Conservation (phyloP, 1,284 basidiomycete species). For the Inonotus hispidus region DNA sequence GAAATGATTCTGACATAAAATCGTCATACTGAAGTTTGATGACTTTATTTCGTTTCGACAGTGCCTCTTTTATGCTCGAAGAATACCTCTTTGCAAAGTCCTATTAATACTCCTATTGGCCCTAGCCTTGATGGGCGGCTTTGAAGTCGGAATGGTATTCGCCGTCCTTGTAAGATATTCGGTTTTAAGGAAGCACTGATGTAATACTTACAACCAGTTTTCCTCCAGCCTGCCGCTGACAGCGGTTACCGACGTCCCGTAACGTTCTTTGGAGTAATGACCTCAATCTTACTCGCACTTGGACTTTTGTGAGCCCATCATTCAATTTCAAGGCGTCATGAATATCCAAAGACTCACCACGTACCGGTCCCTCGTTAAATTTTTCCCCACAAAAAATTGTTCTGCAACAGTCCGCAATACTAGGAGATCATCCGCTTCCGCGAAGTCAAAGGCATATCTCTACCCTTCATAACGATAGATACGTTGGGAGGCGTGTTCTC, state of each 20-base stretch:
- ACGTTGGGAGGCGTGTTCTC: constrained; percentile 69
- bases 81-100: constrained; percentile 31
- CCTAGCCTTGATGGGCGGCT: constrained; percentile 43
- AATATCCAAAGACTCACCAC: no score
- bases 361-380: not conserved
- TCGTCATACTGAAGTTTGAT: not conserved
- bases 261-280: constrained; percentile 61
- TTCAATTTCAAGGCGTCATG: no score
- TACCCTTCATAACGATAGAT: constrained; percentile 68
- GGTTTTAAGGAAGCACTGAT: no score
- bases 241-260: constrained; percentile 43
- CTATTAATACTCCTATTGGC: constrained; percentile 31
- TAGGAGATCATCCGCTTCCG: constrained; percentile 64
- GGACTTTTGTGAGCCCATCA: constrained; percentile 54
- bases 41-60: constrained; percentile 28
- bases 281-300: constrained; percentile 53
- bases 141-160: constrained; percentile 59
- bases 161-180: constrained; percentile 41
- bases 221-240: constrained; percentile 35
- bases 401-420: constrained; percentile 37
- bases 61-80: constrained; percentile 57
- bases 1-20: no score
- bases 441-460: constrained; percentile 71
- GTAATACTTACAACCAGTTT: not conserved
- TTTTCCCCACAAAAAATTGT: not conserved